phyloP scores from a whole-genome alignment of 768 basidiomycete genomes.

The Hericium alpestre region DNA sequence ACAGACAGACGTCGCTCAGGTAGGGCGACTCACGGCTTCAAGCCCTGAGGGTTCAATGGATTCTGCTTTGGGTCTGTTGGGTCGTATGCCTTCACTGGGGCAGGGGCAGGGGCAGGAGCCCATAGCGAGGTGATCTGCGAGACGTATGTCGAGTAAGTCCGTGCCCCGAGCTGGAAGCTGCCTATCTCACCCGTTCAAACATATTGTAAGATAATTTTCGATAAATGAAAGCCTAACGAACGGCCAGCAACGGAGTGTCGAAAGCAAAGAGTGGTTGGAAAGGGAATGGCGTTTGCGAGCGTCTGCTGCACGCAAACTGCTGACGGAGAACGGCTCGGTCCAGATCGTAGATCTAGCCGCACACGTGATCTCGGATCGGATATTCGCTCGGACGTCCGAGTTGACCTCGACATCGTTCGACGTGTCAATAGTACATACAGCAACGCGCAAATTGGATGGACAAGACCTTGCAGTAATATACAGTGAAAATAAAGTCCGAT shows the following conservation, averaged over 20 bases:
- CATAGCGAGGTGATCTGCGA: constrained; percentile 23
- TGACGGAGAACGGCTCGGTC: not conserved
- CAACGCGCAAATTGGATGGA: too few relatives aligned
- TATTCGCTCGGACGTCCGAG: not conserved
- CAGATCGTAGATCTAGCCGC: not conserved
- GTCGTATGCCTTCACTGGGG: constrained; percentile 30
- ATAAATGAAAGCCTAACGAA: not conserved
- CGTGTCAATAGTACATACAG: too few relatives aligned
- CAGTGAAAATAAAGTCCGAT: too few relatives aligned
- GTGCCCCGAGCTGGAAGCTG: not conserved
- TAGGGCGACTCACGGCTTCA: constrained; percentile 70
- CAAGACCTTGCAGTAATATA: not conserved
- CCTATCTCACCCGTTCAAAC: not conserved
- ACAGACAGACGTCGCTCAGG: too few relatives aligned
- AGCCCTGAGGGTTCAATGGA: constrained; percentile 85
- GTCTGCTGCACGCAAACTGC: not conserved
- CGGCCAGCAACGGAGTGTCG: not conserved
- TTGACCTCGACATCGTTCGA: not conserved
- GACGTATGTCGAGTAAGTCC: not conserved
- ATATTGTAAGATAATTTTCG: not conserved
- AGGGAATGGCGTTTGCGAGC: not conserved
- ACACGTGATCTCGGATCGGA: not conserved
- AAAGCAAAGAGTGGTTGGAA: not conserved
- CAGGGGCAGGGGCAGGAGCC: constrained; percentile 22
- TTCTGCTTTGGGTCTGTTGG: constrained; percentile 73